phyloP scores from a whole-genome alignment of 1,139 yeast species.

The Saccharomycopsis crataegensis region DNA sequence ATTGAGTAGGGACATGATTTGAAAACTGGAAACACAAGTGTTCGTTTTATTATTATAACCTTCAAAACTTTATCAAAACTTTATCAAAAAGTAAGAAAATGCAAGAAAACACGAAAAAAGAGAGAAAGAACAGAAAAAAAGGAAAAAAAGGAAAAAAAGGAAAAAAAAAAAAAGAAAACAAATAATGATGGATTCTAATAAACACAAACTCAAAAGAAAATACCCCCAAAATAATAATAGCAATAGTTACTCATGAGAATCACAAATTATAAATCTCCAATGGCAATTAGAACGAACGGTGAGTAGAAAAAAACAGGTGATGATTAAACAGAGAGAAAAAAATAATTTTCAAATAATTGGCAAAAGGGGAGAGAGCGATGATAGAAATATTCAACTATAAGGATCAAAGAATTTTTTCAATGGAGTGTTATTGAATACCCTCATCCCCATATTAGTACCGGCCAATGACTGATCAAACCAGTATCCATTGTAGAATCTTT shows the following conservation, averaged over 20 bases:
- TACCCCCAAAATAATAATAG: neutral
- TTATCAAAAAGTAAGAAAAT: neutral
- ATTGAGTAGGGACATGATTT: too few relatives aligned
- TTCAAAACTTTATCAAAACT: too few relatives aligned
- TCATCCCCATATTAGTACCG: conserved; percentile 18
- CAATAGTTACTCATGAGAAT: too few relatives aligned
- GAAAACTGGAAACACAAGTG: too few relatives aligned
- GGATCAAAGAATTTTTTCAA: conserved; percentile 16
- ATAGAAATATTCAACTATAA: neutral
- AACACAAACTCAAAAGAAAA: neutral
- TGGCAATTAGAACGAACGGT: too few relatives aligned
- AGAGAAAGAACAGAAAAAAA: neutral
- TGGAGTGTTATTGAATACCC: conserved; percentile 13
- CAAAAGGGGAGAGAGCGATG: too few relatives aligned
- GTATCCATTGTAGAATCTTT: neutral
- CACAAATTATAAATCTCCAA: too few relatives aligned
- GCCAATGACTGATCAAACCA: neutral
- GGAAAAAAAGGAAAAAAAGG: neutral
- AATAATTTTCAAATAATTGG: too few relatives aligned
- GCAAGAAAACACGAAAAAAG: neutral
- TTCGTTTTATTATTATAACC: too few relatives aligned
- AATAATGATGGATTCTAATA: neutral
- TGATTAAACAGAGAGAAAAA: too few relatives aligned
- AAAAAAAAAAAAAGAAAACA: neutral
- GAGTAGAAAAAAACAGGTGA: too few relatives aligned